phyloP scores from a whole-genome alignment of 805 yeast genomes.

The Diddensiella caesifluorescens region DNA sequence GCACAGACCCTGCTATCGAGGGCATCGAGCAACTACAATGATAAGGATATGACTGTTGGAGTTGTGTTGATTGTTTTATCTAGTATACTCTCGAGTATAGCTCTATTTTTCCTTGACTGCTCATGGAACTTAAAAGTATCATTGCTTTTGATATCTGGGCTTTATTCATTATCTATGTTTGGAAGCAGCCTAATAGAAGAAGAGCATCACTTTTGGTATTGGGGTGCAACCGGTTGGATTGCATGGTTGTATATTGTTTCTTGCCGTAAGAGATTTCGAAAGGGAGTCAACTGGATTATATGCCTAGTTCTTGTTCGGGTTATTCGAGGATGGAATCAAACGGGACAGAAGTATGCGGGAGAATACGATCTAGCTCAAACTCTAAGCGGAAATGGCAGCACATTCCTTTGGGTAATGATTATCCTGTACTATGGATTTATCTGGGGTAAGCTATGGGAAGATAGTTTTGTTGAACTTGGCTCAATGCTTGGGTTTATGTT shows the following conservation, averaged over 20 bases:
- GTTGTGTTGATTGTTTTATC: constrained; percentile 32
- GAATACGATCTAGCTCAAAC: constrained; percentile 44
- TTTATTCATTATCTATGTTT: constrained; percentile 55
- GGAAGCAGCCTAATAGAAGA: constrained; percentile 92
- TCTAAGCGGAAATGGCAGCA: constrained; percentile 30
- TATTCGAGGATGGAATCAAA: constrained; percentile 77
- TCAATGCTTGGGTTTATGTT: constrained; percentile 40
- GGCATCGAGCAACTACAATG: constrained; percentile 64
- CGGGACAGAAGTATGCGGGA: constrained; percentile 76
- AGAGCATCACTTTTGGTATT: constrained; percentile 97
- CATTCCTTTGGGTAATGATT: constrained; percentile 46
- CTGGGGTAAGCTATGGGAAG: constrained; percentile 22
- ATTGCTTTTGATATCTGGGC: constrained; percentile 28
- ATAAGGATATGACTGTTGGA: constrained; percentile 44
- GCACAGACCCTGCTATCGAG: constrained; percentile 35
- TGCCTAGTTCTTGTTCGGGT: constrained; percentile 43
- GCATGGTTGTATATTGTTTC: constrained; percentile 24
- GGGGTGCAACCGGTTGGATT: constrained; percentile 44
- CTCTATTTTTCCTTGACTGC: constrained; percentile 22
- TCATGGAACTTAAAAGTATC: constrained; percentile 16
- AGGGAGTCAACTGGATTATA: constrained; percentile 22
- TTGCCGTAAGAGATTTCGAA: constrained; percentile 18
- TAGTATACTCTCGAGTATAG: constrained; percentile 29
- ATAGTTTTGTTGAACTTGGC: constrained; percentile 18
- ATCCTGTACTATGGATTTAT: constrained; percentile 36